Conservation (phyloP, 768 basidiomycete genomes). For the Rhodotorula sphaerocarpa region DNA sequence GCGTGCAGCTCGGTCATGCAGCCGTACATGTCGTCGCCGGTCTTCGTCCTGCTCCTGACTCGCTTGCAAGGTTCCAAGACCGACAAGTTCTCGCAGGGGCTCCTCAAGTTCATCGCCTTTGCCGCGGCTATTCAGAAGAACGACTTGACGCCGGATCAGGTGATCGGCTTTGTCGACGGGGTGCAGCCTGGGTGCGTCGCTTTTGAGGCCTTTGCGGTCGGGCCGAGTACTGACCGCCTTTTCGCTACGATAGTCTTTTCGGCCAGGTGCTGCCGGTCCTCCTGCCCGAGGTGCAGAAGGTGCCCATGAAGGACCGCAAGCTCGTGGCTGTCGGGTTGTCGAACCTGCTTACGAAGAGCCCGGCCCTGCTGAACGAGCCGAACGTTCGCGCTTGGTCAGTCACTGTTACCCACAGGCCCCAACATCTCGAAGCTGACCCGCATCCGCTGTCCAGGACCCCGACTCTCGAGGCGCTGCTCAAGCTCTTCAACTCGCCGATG, state of each 20-base stretch:
- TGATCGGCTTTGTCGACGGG: constrained; percentile 68
- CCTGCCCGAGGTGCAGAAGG: constrained; percentile 68
- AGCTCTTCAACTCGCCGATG: constrained; percentile 70
- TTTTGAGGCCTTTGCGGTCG: not conserved
- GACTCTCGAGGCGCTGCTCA: constrained; percentile 60
- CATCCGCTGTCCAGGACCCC: constrained; percentile 53
- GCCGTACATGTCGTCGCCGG: constrained; percentile 63
- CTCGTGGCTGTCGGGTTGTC: constrained; percentile 71
- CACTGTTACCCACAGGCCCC: too few relatives aligned
- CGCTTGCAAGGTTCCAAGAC: constrained; percentile 78
- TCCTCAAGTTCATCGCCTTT: constrained; percentile 69
- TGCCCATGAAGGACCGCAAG: constrained; percentile 75
- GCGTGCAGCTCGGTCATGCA: constrained; percentile 54
- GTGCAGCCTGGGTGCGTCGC: constrained; percentile 66
- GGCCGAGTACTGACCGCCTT: too few relatives aligned
- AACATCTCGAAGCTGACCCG: too few relatives aligned
- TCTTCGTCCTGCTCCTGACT: constrained; percentile 66
- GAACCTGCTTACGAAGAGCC: constrained; percentile 66
- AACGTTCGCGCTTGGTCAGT: constrained; percentile 57
- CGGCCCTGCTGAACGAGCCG: constrained; percentile 60
- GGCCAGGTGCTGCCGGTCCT: constrained; percentile 68
- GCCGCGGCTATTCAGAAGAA: constrained; percentile 65
- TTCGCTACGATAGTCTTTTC: constrained; percentile 60
- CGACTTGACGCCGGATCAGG: constrained; percentile 66
- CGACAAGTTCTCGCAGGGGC: constrained; percentile 72